Base-by-base conservation (phyloP, 2,329 filamentous ascomycete species). In the Dendrostoma leiphaemia region DNA sequence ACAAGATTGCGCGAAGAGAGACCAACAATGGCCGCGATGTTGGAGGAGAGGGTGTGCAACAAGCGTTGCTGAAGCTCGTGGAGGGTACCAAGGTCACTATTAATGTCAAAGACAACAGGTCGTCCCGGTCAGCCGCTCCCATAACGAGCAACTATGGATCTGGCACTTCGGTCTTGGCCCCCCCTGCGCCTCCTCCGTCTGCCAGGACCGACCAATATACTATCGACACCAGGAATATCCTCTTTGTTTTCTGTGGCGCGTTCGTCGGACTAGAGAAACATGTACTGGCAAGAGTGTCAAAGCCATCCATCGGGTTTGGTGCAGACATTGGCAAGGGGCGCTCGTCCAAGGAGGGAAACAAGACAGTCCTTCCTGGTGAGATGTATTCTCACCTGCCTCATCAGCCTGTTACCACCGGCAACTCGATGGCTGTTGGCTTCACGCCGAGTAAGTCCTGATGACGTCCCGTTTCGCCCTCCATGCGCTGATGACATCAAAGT, bases 181-280 rank as follows among this genome's bases (percentile, higher is more conserved):
- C 77, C 0, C 77, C 80, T 57, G 64, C 73, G 2, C 64, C 70
- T 4, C 77, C 78, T 0, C 74, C 78, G 0, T 64, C 74, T 1
- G 74, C 75, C 29, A 83, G 82, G 61, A 75, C 80, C 8, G 82
- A 85, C 49, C 83, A 86, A 64, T 86, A 82, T 65, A 85, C 90
- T 53, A 86, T 97, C 54, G 89, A 94, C 63, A 99, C 94, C 0
- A 92, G 91, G 60, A 97, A 97, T 63, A 97, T 99, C 56, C 81
- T 99, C 26, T 99, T 99, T 72, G 91, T 99, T 38, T 96, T 94
- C 69, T 95, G 92, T 12, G 94, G 94, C 17, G 94, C 94, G 17
- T 99, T 99, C 67, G 89, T 95, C 32, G 93, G 92, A 2, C 78
- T 97, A 1, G 90, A 97, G 65, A 96, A 95, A 68, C 82, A 88